Conservation (phyloP, 2,329 filamentous ascomycete species). For the Fusarium lateritium region DNA sequence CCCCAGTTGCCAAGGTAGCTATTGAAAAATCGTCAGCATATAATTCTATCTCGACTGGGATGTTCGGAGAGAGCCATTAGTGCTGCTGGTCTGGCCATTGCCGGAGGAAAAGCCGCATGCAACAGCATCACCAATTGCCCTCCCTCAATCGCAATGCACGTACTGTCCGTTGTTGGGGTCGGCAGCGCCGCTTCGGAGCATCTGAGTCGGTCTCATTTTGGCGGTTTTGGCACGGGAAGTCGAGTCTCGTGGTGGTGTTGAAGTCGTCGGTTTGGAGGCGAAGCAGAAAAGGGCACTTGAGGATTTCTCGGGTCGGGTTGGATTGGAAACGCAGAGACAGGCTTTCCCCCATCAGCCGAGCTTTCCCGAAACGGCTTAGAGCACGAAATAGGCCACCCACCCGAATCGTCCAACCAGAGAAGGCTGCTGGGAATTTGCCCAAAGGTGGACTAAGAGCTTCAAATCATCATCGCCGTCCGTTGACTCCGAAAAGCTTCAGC, state of each 20-base stretch:
- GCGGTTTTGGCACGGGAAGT: conserved; percentile 42
- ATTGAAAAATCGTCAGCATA: conserved; percentile 47
- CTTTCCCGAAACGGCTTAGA: conserved; percentile 56
- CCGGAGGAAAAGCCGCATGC: conserved; percentile 54
- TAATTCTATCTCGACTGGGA: conserved; percentile 21
- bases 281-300: conserved; percentile 48
- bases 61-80: conserved; percentile 26
- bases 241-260: conserved; percentile 40
- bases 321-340: conserved; percentile 46
- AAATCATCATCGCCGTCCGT: conserved; percentile 48
- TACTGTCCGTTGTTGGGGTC: conserved; percentile 57
- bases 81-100: conserved; percentile 24
- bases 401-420: conserved; percentile 38
- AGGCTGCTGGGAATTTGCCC: conserved; percentile 41
- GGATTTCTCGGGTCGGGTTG: conserved; percentile 48
- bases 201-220: conserved; percentile 61
- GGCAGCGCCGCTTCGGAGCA: conserved; percentile 52
- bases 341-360: conserved; percentile 52
- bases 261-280: conserved; percentile 46
- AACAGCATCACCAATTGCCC: conserved; percentile 40
- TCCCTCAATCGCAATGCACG: conserved; percentile 42
- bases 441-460: conserved; percentile 45
- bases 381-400: conserved; percentile 31
- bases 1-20: conserved; percentile 85
- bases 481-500: conserved; percentile 48